These are phyloP conservation scores for Shiraia bambusicola DNA, from an alignment of 2,329 filamentous ascomycete genomes.

Conservation along the genomic window DNA sequence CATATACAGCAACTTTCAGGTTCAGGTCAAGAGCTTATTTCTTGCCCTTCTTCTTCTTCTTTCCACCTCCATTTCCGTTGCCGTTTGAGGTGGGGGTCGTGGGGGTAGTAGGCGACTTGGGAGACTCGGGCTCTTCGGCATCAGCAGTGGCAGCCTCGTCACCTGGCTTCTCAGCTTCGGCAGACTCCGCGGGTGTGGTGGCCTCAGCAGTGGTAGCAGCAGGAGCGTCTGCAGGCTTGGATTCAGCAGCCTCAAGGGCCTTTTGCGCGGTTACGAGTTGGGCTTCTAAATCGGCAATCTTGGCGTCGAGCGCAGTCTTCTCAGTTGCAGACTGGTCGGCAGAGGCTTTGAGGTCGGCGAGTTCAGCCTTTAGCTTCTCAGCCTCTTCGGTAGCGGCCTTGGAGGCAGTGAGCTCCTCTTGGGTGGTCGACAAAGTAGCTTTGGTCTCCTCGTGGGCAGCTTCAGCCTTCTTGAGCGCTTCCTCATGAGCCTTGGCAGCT, in stretches of 20 bases:
- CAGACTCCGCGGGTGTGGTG: constrained; percentile 17
- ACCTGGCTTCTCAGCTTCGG: too few relatives aligned
- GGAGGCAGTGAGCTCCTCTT: constrained; percentile 8
- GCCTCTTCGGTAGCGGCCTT: constrained; percentile 14
- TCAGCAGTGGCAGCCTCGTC: neutral
- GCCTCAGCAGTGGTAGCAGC: constrained; percentile 14
- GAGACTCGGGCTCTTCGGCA: too few relatives aligned
- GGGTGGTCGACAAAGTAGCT: constrained; percentile 11
- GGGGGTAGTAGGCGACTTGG: too few relatives aligned
- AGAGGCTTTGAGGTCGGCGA: constrained; percentile 27
- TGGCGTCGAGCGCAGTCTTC: constrained; percentile 24
- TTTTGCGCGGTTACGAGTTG: constrained; percentile 28
- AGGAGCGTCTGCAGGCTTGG: constrained; percentile 15
- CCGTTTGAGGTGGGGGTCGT: neutral
- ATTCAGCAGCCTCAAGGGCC: too few relatives aligned
- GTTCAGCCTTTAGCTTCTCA: constrained; percentile 16
- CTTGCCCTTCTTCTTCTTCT: too few relatives aligned
- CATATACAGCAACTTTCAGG: too few relatives aligned
- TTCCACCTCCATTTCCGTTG: neutral
- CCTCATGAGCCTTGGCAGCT: constrained; percentile 17
- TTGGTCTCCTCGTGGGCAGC: constrained; percentile 18
- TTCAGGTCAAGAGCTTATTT: constrained; percentile 10
- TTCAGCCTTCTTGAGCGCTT: constrained; percentile 18
- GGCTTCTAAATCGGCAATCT: constrained; percentile 26
- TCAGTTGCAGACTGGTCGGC: constrained; percentile 24